Evolutionary conservation across 257 asterid genomes (phyloP).

Genomic region (Primulina eburnea): DNA sequence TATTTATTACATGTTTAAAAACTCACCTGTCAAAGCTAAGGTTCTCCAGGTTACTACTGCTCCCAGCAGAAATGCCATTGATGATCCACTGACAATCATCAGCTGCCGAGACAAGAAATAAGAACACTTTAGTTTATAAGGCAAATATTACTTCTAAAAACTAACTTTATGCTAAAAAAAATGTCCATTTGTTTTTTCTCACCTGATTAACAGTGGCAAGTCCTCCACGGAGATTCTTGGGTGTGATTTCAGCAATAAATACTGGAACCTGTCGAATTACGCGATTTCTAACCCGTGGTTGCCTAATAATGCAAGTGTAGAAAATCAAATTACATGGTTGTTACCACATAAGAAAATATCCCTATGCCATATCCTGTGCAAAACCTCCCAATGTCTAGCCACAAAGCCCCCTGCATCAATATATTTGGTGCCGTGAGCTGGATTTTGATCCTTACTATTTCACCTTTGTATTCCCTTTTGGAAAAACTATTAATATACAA

Average conservation of each 20-base stretch:
- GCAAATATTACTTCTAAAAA: neutral
- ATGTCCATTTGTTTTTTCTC: neutral
- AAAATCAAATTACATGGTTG: neutral
- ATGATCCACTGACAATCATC: constrained; percentile 79
- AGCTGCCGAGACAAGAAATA: constrained; percentile 42
- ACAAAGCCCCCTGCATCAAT: constrained; percentile 47
- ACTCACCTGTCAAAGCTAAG: constrained; percentile 69
- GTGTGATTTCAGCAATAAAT: constrained; percentile 84
- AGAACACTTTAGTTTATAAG: constrained; percentile 7
- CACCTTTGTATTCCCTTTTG: no score
- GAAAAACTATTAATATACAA: no score
- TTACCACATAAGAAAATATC: constrained; percentile 75
- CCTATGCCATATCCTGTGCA: constrained; percentile 88
- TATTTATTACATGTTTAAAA: neutral
- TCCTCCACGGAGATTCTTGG: constrained; percentile 78
- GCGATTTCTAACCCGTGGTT: neutral
- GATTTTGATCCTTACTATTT: neutral
- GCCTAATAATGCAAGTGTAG: neutral
- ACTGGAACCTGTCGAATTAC: constrained; percentile 57
- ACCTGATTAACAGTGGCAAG: constrained; percentile 85
- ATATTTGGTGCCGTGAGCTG: neutral
- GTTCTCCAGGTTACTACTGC: constrained; percentile 68
- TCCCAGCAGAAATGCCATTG: constrained; percentile 63
- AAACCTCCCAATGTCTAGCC: constrained; percentile 73
- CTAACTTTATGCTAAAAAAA: neutral